A percentile compares a stretch with the other conserved stretches of the same genome.
Evolutionary conservation across 345 rosid genomes (phyloP).

Genomic region (Salix purpurea): DNA sequence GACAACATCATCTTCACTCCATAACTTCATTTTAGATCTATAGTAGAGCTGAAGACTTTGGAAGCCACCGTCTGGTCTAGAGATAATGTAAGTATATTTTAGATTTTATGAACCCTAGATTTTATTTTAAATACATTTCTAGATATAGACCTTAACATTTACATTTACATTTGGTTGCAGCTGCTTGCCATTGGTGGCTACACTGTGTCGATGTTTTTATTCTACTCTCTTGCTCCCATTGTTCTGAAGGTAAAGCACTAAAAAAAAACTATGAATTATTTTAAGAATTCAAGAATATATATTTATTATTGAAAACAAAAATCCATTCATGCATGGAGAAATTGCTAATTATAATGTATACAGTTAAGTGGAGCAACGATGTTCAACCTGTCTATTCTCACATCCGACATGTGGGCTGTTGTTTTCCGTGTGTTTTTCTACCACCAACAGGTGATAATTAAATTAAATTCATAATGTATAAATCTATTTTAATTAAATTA

Average conservation of each 20-base stretch:
- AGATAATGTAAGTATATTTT: slow-evolving; percentile 34
- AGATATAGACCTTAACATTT: neutral
- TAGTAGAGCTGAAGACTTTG: slow-evolving; percentile 36
- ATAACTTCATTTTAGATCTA: slow-evolving; percentile 38
- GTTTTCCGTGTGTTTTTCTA: slow-evolving; percentile 45
- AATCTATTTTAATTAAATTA: too few relatives aligned
- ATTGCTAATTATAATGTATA: neutral
- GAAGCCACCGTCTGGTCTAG: slow-evolving; percentile 46
- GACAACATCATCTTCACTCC: neutral
- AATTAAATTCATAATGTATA: too few relatives aligned
- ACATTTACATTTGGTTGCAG: slow-evolving; percentile 24
- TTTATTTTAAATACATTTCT: too few relatives aligned
- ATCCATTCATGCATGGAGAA: neutral
- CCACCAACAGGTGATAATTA: slow-evolving; percentile 36
- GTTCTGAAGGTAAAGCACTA: slow-evolving; percentile 37
- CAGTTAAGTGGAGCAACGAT: slow-evolving; percentile 57
- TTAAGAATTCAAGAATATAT: too few relatives aligned
- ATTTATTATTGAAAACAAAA: neutral
- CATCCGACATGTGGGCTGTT: slow-evolving; percentile 63
- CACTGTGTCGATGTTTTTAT: slow-evolving; percentile 24
- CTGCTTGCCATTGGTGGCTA: slow-evolving; percentile 39
- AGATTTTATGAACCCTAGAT: too few relatives aligned
- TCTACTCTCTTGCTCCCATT: slow-evolving; percentile 43
- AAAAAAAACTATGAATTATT: neutral
- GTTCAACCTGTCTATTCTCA: slow-evolving; percentile 56